Base-by-base conservation (phyloP, 768 basidiomycete species). In the Tulasnella sp. region DNA sequence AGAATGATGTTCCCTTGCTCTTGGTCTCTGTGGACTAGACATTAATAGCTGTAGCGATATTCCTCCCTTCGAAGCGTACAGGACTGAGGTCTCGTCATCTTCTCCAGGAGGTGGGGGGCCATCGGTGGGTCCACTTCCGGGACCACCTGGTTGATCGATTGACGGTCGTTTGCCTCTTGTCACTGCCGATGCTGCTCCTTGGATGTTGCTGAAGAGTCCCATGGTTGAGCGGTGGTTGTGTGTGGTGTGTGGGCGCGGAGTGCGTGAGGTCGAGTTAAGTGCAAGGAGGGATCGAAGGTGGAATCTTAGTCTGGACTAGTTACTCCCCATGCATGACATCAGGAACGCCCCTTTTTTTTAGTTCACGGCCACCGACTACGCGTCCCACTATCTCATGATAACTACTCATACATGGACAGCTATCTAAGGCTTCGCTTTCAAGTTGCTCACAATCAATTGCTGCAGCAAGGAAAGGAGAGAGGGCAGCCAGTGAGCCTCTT, bases 1-100 rank as follows among this genome's bases (percentile, higher is more conserved):
- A 89, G 82, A 82, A 97, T 92, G 79, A 98, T 88, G 67, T 94
- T 97, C 71, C 96, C 96, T 82, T 98, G 93, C 83, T 96, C 87
- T 83, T 96, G 94, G 84, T 97, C 94, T 83, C 93, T 94, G 58
- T 76, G 34, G 31, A 38, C 34, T 15, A 6, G 37, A 8, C 25
- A 67, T 73, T 22, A 73, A n/a, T 14, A 49, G 1, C 74, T 31
- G 5, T 40, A 77, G 54, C 22, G 34, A 29, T 42, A 37, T 25
- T 15, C 14, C 7, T 34, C 58, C 15, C 31, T 40, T 38, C 22
- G 14, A 40, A 19, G 3, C 79, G 40, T 38, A 79, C 79, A 79
- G 75, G 25, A 79, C 72, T 39, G 78, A 78, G 49, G 79, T 79
- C 58, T 79, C 79, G 8, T 77, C 77, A 15, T 78, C 77, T 19